Evolutionary conservation across 139 green algal genomes (phyloP), one percentile per base, ranked within the genome.

Genomic region (Coelastrella sp.): DNA sequence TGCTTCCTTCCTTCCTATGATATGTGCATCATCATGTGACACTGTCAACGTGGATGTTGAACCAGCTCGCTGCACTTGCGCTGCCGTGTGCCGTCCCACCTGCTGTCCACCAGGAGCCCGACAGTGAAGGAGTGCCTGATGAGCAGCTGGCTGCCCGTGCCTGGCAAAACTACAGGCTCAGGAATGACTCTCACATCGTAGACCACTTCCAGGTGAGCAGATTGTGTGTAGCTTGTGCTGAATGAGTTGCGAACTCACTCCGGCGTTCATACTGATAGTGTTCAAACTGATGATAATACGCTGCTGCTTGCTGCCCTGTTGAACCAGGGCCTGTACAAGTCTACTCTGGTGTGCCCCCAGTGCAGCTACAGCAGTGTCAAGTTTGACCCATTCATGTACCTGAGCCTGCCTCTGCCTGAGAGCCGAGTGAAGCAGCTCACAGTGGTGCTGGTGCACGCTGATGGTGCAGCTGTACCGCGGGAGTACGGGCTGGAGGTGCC

Each of bases 361-460:
- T 99, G 98, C 93, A 56, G 84, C 78, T 93, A 95, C 89, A 91
- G 88, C 61, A 96, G 91, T 11, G 91, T 97, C 78, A 99, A 98
- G 88, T 99, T 99, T 88, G 98, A 99, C 93, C 97, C 98, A 4
- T 98, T 99, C 94, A 99, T 99, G 96, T 99, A 99, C 92, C 92
- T 99, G 24, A 97, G 97, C 0, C 95, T 99, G 90, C 97, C 96
- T 4, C 93, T 99, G 88, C 98, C 98, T 15, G 93, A 95, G 91
- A 91, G 74, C 78, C 84, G 88, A 20, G 70, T 89, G 73, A 90
- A 90, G 25, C 61, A 83, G 78, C 58, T 98, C 56, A 79, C 85
- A 15, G 90, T 96, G 60, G 96, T 93, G n/a, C 88, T 98, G 27
- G 76, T 98, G 65, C 76, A 90, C 63, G 78, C 91, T 25, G 94